Evolutionary conservation across 345 rosid species (phyloP).

Genomic region (Carallia pectinifolia): DNA sequence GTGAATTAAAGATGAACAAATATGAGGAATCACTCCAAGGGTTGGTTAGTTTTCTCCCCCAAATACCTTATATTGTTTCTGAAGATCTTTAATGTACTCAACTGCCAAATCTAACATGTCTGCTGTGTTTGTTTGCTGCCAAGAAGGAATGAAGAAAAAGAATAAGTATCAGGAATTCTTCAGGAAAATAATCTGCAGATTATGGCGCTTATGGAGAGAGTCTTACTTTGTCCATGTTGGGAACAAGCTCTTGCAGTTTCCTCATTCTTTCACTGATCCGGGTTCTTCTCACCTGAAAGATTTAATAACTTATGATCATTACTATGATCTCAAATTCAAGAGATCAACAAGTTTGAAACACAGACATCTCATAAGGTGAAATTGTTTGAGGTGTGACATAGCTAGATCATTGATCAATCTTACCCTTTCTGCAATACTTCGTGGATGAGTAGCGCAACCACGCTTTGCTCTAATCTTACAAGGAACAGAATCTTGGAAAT

Average conservation of each 20-base stretch:
- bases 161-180: not conserved
- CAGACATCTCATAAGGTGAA: too few species aligned
- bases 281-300: constrained; percentile 82
- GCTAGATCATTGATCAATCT: not conserved
- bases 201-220: not conserved
- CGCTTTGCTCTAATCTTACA: constrained; percentile 95
- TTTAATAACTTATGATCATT: not conserved
- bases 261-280: constrained; percentile 96
- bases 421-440: constrained; percentile 99
- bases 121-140: constrained; percentile 93
- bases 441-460: constrained; percentile 98
- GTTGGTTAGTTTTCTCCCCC: not conserved
- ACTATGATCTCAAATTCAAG: not conserved
- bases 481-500: constrained; percentile 85
- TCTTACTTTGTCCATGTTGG: constrained; percentile 93
- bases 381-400: too few species aligned
- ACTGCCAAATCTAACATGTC: constrained; percentile 98
- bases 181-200: not conserved
- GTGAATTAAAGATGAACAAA: not conserved
- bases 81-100: constrained; percentile 93
- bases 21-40: not conserved
- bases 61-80: constrained; percentile 72
- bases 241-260: constrained; percentile 93
- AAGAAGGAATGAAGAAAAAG: constrained; percentile 4
- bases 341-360: not conserved